A percentile compares a stretch with the other conserved stretches of the same genome.
Evolutionary conservation across 1,284 basidiomycete genomes (phyloP).

Genomic region (Omphalotus olearius): DNA sequence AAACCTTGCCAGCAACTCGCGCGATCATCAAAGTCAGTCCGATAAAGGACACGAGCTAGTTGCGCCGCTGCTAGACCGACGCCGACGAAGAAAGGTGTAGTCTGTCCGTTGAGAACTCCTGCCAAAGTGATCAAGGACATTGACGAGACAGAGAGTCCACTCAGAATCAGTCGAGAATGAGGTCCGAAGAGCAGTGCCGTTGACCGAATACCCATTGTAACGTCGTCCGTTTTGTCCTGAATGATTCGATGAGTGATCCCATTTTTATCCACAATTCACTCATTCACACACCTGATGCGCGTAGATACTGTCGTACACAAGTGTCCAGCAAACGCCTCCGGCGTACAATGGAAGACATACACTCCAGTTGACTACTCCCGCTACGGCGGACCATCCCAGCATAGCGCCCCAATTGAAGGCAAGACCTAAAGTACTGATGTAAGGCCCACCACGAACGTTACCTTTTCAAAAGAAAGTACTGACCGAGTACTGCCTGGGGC

Average conservation of each 20-base stretch:
- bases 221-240: conserved; percentile 92
- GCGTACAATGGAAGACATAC: conserved; percentile 88
- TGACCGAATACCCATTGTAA: conserved; percentile 86
- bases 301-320: conserved; percentile 98
- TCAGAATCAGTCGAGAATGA: conserved; percentile 74
- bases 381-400: conserved; percentile 94
- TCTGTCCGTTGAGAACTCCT: conserved; percentile 75
- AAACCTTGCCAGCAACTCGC: conserved; percentile 94
- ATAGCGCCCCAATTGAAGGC: conserved; percentile 98
- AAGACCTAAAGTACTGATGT: conserved; percentile 52
- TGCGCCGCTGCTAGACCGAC: conserved; percentile 74
- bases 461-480: conserved; percentile 18
- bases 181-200: conserved; percentile 90
- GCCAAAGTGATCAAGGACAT: conserved; percentile 76
- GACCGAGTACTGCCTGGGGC: conserved; percentile 93
- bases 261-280: background rate
- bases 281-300: conserved; percentile 77
- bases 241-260: background rate
- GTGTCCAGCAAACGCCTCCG: conserved; percentile 89
- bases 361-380: conserved; percentile 78
- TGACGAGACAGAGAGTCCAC: conserved; percentile 71
- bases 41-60: conserved; percentile 76
- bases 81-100: conserved; percentile 78
- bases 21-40: conserved; percentile 75
- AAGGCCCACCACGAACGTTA: background rate